A percentile compares a stretch with the other conserved stretches of the same genome.
Conservation (phyloP, 352 stramenopile genomes). For the Phytopythium vexans region DNA sequence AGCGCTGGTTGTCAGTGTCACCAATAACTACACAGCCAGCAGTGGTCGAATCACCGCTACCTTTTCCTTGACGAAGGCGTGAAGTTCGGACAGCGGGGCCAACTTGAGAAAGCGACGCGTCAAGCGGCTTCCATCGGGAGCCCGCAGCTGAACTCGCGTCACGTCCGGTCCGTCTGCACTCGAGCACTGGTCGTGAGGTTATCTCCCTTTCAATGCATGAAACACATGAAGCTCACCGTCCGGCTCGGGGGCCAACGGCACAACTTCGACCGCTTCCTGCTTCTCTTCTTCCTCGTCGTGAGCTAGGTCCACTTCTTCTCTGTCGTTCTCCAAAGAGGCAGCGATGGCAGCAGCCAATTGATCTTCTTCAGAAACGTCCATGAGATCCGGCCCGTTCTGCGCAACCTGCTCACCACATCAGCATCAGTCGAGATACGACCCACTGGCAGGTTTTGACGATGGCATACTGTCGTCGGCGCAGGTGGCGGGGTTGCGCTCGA, state of each 20-base stretch:
- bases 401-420: constrained; percentile 4
- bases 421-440: too few species aligned
- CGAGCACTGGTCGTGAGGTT: constrained; percentile 6
- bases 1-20: background rate
- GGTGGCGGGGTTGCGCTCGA: too few species aligned
- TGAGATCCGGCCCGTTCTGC: constrained; percentile 27
- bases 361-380: constrained; percentile 69
- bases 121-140: constrained; percentile 60
- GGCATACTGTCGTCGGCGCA: too few species aligned
- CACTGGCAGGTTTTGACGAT: too few species aligned
- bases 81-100: constrained; percentile 60
- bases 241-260: constrained; percentile 48
- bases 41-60: constrained; percentile 14
- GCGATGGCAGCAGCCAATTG: constrained; percentile 78
- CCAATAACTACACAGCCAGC: background rate
- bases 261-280: constrained; percentile 32
- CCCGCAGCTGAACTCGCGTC: constrained; percentile 69
- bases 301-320: constrained; percentile 27
- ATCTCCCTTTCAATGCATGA: constrained; percentile 5
- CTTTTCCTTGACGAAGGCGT: constrained; percentile 70
- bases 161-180: constrained; percentile 42
- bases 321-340: constrained; percentile 60
- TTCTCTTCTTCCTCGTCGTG: constrained; percentile 36
- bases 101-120: constrained; percentile 73
- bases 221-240: constrained; percentile 28